These are phyloP conservation scores for Mariannaea elegans DNA, from an alignment of 2,329 filamentous ascomycete genomes.

Conservation along the genomic window DNA sequence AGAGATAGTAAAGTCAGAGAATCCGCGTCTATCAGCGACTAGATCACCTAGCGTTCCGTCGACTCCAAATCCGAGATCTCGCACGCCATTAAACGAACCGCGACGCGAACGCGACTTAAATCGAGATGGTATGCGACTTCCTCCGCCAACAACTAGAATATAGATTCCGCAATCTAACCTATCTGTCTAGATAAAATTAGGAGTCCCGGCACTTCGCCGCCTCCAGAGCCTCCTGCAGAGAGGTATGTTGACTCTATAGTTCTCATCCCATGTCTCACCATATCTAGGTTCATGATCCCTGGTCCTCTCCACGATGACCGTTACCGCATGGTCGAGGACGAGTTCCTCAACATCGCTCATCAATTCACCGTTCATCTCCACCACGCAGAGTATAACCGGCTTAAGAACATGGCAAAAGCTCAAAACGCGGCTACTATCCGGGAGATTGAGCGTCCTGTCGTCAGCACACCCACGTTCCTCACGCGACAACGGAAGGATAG, in stretches of 20 bases:
- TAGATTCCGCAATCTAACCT: background rate
- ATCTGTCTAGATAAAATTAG: slow-evolving; percentile 35
- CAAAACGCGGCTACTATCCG: slow-evolving; percentile 63
- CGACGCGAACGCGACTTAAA: slow-evolving; percentile 32
- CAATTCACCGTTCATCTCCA: slow-evolving; percentile 79
- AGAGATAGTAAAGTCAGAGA: slow-evolving; percentile 20
- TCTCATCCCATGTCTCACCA: background rate
- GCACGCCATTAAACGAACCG: slow-evolving; percentile 23
- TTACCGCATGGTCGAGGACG: slow-evolving; percentile 87
- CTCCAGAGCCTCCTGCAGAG: slow-evolving; percentile 57
- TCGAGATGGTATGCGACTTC: slow-evolving; percentile 35
- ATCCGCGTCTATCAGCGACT: slow-evolving; percentile 4
- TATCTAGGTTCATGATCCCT: slow-evolving; percentile 67
- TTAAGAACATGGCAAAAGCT: slow-evolving; percentile 65
- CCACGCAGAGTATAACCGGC: slow-evolving; percentile 77
- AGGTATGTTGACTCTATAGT: slow-evolving; percentile 44
- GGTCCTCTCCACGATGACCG: slow-evolving; percentile 73
- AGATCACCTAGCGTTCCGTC: slow-evolving; percentile 13
- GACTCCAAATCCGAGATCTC: slow-evolving; percentile 9
- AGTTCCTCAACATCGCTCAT: slow-evolving; percentile 73
- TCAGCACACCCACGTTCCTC: slow-evolving; percentile 46
- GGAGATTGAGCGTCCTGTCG: slow-evolving; percentile 61
- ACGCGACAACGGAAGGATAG: slow-evolving; percentile 35
- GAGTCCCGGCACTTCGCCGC: slow-evolving; percentile 61
- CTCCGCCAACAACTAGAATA: background rate